These are phyloP conservation scores for Aspergillus pseudotamarii DNA, from an alignment of 2,329 filamentous ascomycete species.

Conservation along the genomic window DNA sequence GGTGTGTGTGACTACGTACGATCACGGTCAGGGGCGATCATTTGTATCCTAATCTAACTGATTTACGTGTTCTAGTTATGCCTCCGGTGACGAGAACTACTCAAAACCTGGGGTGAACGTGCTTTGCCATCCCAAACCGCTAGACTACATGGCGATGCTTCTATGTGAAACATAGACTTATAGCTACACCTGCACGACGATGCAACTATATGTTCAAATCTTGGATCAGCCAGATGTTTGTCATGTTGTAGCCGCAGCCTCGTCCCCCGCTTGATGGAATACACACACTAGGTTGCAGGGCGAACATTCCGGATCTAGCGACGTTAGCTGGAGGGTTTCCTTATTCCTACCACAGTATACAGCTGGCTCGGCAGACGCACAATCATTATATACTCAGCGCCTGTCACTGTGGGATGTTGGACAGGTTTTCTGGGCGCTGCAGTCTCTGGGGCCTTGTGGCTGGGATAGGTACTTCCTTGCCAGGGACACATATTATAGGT, in stretches of 20 bases:
- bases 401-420: too few species aligned
- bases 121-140: neutral
- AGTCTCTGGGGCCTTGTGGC: too few species aligned
- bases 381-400: too few species aligned
- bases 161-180: neutral
- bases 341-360: too few species aligned
- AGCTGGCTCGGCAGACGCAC: rapidly evolving
- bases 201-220: neutral
- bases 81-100: too few species aligned
- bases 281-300: rapidly evolving
- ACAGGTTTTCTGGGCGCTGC: too few species aligned
- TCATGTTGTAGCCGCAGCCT: neutral
- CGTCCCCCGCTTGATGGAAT: neutral
- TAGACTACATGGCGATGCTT: neutral
- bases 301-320: neutral
- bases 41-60: neutral
- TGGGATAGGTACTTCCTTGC: too few species aligned
- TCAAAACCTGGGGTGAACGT: neutral
- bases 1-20: neutral
- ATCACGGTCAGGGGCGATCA: neutral
- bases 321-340: too few species aligned
- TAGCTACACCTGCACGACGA: neutral
- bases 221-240: neutral
- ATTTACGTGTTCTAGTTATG: neutral
- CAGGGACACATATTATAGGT: too few species aligned